Conservation (phyloP, 352 stramenopile genomes). For the Pythium chondricola region DNA sequence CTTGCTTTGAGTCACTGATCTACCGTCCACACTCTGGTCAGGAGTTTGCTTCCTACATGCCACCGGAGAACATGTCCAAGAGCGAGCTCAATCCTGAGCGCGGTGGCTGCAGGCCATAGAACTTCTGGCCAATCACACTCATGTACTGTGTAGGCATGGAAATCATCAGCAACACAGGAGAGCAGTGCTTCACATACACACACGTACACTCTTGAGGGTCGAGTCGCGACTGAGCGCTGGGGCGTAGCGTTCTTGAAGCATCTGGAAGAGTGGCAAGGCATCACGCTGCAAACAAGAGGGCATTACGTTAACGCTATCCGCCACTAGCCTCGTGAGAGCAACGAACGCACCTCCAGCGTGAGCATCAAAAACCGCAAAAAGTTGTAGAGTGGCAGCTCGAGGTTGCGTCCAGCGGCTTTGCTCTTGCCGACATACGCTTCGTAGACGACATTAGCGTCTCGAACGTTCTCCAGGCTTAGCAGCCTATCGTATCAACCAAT, state of each 20-base stretch:
- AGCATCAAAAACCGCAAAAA: constrained; percentile 80
- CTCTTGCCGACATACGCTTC: constrained; percentile 54
- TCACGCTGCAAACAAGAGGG: constrained; percentile 53
- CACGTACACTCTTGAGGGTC: constrained; percentile 72
- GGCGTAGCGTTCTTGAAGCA: constrained; percentile 82
- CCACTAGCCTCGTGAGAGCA: neutral
- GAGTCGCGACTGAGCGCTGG: constrained; percentile 63
- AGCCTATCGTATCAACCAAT: constrained; percentile 30
- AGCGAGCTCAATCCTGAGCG: constrained; percentile 74
- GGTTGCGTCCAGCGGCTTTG: constrained; percentile 27
- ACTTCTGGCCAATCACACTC: constrained; percentile 80
- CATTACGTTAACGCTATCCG: too few relatives aligned
- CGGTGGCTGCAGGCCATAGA: constrained; percentile 78
- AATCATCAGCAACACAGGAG: constrained; percentile 3
- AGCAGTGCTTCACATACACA: neutral
- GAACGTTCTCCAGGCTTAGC: constrained; percentile 79
- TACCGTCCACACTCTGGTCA: too few relatives aligned
- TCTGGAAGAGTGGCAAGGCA: constrained; percentile 79
- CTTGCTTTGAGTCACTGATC: too few relatives aligned
- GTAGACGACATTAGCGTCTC: constrained; percentile 78
- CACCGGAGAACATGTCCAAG: constrained; percentile 79
- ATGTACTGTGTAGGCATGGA: too few relatives aligned
- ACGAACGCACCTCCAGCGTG: constrained; percentile 64
- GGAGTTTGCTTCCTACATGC: too few relatives aligned
- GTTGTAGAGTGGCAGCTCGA: constrained; percentile 77